Percentiles rank a stretch among this genome's conserved stretches.
phyloP scores from a whole-genome alignment of 345 rosid genomes.

The Eucalyptus viminalis region DNA sequence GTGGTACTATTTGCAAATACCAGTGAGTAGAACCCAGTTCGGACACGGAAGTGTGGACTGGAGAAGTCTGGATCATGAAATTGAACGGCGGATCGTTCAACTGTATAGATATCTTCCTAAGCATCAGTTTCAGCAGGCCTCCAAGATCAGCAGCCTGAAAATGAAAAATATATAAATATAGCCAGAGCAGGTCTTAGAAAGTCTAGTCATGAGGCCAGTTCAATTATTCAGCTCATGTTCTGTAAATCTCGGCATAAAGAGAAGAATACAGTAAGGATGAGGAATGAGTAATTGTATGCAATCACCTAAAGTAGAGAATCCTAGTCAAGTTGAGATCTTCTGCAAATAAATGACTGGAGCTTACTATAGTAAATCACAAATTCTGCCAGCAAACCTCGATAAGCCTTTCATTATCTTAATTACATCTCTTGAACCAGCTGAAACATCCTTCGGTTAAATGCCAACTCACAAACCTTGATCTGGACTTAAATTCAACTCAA shows the following conservation, averaged over 20 bases:
- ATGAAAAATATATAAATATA: background rate
- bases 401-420: background rate
- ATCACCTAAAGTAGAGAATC: background rate
- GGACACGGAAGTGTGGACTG: constrained; percentile 22
- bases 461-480: background rate
- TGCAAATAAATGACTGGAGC: background rate
- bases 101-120: constrained; percentile 45
- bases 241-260: background rate
- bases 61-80: constrained; percentile 87
- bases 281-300: background rate
- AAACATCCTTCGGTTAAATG: background rate
- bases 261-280: background rate
- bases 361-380: background rate
- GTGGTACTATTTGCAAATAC: constrained; percentile 80
- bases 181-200: background rate
- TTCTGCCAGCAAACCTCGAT: background rate
- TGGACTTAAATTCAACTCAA: background rate
- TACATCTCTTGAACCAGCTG: background rate
- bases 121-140: constrained; percentile 58
- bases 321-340: background rate
- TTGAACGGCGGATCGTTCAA: constrained; percentile 74
- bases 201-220: background rate
- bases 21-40: constrained; percentile 54
- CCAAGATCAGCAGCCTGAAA: constrained; percentile 76
- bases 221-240: background rate